These are phyloP conservation scores for Zoysia matrella DNA, from an alignment of 202 grass and related monocot genomes.

Conservation along the genomic window DNA sequence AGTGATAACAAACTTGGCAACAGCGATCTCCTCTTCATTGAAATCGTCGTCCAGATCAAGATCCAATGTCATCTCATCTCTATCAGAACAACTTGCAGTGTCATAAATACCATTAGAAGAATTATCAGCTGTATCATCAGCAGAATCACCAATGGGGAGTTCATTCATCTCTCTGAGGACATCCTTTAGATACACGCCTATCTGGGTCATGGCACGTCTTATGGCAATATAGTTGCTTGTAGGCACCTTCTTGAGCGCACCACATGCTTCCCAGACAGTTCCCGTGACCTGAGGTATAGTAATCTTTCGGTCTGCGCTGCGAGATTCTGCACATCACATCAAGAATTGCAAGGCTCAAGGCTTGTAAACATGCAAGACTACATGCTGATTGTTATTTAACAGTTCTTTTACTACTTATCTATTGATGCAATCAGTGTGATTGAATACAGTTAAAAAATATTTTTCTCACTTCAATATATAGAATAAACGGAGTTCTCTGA, in stretches of 20 bases:
- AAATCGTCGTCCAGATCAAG: slow-evolving; percentile 72
- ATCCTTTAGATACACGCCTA: slow-evolving; percentile 83
- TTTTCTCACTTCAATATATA: background rate
- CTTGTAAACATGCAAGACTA: background rate
- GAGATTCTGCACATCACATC: slow-evolving; percentile 58
- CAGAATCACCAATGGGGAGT: slow-evolving; percentile 53
- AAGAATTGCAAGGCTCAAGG: background rate
- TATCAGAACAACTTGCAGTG: slow-evolving; percentile 44
- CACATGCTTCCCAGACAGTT: slow-evolving; percentile 87
- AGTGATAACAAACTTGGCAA: slow-evolving; percentile 57
- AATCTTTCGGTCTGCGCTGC: slow-evolving; percentile 49
- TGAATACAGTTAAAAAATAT: background rate
- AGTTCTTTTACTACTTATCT: background rate
- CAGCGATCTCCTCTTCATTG: slow-evolving; percentile 65
- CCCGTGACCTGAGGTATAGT: slow-evolving; percentile 69
- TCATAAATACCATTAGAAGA: slow-evolving; percentile 49
- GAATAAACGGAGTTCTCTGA: background rate
- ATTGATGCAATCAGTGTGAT: background rate
- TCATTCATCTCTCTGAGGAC: slow-evolving; percentile 90
- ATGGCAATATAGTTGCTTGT: slow-evolving; percentile 72
- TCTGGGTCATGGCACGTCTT: slow-evolving; percentile 78
- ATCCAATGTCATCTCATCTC: slow-evolving; percentile 58
- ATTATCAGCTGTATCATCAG: slow-evolving; percentile 45
- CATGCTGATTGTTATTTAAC: slow-evolving; percentile 10
- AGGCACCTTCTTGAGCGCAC: slow-evolving; percentile 83